phyloP scores from a whole-genome alignment of 2,329 filamentous ascomycete species.

The Claviceps sorghi region DNA sequence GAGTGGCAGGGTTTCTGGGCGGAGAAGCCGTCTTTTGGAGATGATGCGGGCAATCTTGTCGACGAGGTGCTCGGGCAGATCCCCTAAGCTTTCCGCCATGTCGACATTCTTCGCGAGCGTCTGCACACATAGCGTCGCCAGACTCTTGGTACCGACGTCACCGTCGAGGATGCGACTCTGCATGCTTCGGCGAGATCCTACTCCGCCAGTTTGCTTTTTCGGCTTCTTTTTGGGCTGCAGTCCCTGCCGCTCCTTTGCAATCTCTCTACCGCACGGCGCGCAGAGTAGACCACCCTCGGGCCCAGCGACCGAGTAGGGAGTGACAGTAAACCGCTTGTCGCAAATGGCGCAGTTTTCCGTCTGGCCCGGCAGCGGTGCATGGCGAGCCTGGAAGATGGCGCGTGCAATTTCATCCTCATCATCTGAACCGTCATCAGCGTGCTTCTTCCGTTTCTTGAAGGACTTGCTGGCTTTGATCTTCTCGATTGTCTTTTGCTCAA shows the following conservation, averaged over 20 bases:
- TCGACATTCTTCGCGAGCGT: slow-evolving; percentile 48
- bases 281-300: slow-evolving; percentile 80
- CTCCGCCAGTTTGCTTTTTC: slow-evolving; percentile 38
- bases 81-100: slow-evolving; percentile 46
- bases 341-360: slow-evolving; percentile 79
- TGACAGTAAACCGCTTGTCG: slow-evolving; percentile 81
- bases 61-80: slow-evolving; percentile 38
- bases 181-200: slow-evolving; percentile 54
- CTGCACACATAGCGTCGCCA: slow-evolving; percentile 51
- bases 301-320: slow-evolving; percentile 69
- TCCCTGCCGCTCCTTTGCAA: slow-evolving; percentile 46
- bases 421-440: slow-evolving; percentile 19
- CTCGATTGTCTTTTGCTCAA: slow-evolving; percentile 39
- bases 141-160: slow-evolving; percentile 49
- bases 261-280: slow-evolving; percentile 60
- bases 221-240: slow-evolving; percentile 22
- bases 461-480: slow-evolving; percentile 48
- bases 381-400: slow-evolving; percentile 31
- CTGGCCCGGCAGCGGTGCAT: slow-evolving; percentile 59
- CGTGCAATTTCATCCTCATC: slow-evolving; percentile 37
- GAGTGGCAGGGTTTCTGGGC: slow-evolving; percentile 37
- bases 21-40: slow-evolving; percentile 44
- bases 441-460: slow-evolving; percentile 38
- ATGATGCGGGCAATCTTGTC: slow-evolving; percentile 46
- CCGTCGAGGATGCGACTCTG: slow-evolving; percentile 81